A percentile compares a stretch with the other conserved stretches of the same genome.
phyloP scores from a whole-genome alignment of 176 grass and related monocot species.

The Pontederia crassipes region DNA sequence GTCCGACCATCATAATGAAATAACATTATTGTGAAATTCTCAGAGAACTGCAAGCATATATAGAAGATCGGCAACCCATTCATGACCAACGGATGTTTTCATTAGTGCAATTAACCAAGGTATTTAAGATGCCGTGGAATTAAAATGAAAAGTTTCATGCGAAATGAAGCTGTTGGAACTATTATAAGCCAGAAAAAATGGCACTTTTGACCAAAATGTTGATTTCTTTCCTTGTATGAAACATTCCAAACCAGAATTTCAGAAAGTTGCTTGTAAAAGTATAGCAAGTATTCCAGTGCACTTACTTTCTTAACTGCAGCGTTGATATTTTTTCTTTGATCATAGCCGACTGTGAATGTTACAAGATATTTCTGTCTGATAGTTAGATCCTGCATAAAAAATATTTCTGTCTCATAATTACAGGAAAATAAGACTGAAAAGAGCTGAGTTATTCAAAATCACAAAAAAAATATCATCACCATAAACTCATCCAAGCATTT shows the following conservation, averaged over 20 bases:
- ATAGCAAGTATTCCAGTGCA: no score
- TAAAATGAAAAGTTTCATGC: no score
- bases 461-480: constrained; percentile 1
- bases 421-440: background rate
- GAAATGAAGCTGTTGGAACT: no score
- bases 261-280: no score
- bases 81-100: background rate
- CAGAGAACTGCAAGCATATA: constrained; percentile 36
- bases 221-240: no score
- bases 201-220: no score
- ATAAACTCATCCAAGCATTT: background rate
- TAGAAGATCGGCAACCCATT: background rate
- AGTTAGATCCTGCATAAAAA: constrained; percentile 25
- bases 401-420: constrained; percentile 25
- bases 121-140: no score
- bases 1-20: constrained; percentile 49
- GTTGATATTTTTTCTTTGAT: constrained; percentile 32
- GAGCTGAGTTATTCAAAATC: background rate
- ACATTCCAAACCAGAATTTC: no score
- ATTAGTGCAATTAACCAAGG: background rate
- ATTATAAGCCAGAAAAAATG: no score
- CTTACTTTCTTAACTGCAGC: constrained; percentile 38
- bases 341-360: constrained; percentile 35
- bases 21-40: constrained; percentile 44
- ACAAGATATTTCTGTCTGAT: constrained; percentile 30